Evolutionary conservation across 139 green algal genomes (phyloP).

Genomic region (Coelastrella sp.): DNA sequence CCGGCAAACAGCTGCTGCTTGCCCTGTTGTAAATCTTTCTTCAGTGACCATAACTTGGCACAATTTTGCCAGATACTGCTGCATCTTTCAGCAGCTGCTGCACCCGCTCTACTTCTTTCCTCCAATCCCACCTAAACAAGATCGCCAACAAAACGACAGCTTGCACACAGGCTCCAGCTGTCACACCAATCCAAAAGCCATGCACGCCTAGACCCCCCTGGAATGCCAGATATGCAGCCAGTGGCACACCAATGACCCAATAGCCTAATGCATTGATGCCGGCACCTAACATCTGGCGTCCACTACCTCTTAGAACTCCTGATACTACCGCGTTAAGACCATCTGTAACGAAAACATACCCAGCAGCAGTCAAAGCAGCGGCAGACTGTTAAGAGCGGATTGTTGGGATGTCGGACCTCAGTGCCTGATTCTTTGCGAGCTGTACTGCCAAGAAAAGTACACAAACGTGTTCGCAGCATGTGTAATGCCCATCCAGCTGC

Average conservation of each 20-base stretch:
- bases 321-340: constrained; percentile 66
- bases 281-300: constrained; percentile 53
- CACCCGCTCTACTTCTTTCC: constrained; percentile 51
- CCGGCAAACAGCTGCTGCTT: too few species aligned
- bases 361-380: constrained; percentile 48
- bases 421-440: too few species aligned
- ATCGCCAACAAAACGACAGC: constrained; percentile 48
- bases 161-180: constrained; percentile 42
- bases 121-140: constrained; percentile 54
- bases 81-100: constrained; percentile 44
- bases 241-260: constrained; percentile 71
- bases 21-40: too few species aligned
- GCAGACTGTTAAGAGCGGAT: too few species aligned
- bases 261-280: constrained; percentile 48
- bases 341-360: constrained; percentile 44
- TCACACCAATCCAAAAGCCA: constrained; percentile 72
- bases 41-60: constrained; percentile 13
- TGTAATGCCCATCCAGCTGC: too few species aligned
- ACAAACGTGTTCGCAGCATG: too few species aligned
- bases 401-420: too few species aligned
- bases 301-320: constrained; percentile 61
- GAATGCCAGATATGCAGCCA: constrained; percentile 66
- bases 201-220: constrained; percentile 48
- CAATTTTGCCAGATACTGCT: background rate
- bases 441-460: too few species aligned